A percentile compares a stretch with the other conserved stretches of the same genome.
Evolutionary conservation across 176 grass and related monocot genomes (phyloP).

Genomic region (Eragrostis curvula): DNA sequence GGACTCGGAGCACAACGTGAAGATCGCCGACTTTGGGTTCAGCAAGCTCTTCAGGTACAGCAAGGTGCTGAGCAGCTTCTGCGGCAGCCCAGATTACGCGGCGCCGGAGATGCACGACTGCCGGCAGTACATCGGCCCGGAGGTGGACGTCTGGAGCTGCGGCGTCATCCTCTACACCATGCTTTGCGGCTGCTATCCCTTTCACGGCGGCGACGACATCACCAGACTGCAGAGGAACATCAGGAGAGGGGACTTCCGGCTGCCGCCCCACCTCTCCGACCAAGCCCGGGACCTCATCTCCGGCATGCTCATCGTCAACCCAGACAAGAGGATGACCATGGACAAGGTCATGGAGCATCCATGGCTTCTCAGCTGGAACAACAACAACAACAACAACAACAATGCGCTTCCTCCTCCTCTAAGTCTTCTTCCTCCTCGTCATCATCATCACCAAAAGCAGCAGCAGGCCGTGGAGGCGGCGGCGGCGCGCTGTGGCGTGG

Average conservation of each 20-base stretch:
- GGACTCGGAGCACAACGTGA: conserved; percentile 51
- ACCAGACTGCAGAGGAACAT: conserved; percentile 48
- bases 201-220: conserved; percentile 60
- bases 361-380: conserved; percentile 42
- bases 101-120: conserved; percentile 67
- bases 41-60: conserved; percentile 56
- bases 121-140: conserved; percentile 51
- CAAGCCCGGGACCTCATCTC: conserved; percentile 56
- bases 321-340: conserved; percentile 54
- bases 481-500: conserved; percentile 44
- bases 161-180: conserved; percentile 75
- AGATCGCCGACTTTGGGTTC: conserved; percentile 75
- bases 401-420: too few relatives aligned
- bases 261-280: conserved; percentile 52
- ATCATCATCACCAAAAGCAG: too few relatives aligned
- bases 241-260: conserved; percentile 43
- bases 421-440: too few relatives aligned
- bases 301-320: conserved; percentile 59
- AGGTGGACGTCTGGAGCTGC: conserved; percentile 81
- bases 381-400: too few relatives aligned
- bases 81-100: conserved; percentile 65
- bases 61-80: conserved; percentile 45
- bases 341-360: conserved; percentile 54
- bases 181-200: conserved; percentile 69
- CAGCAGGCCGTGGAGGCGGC: conserved; percentile 42